Base-by-base conservation (phyloP, 176 grass and related monocot genomes). In the Aegilops speltoides region DNA sequence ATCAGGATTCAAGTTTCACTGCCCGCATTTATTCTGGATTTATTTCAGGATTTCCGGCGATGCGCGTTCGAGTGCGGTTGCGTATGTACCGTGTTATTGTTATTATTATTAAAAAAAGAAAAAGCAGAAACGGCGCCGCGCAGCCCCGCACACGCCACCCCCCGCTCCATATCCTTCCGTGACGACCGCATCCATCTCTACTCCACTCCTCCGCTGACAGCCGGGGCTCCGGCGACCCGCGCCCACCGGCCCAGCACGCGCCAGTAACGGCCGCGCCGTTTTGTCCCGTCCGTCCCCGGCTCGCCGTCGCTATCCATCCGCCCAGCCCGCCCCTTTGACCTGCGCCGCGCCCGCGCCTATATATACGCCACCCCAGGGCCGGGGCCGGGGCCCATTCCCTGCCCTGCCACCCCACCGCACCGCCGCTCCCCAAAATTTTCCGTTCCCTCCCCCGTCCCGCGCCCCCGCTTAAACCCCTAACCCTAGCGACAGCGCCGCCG, bases 391-490 rank as follows among this genome's bases (percentile, higher is more conserved):
- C 31, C 61, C 80, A 60, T 32, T 76, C 43, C 41, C 54, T 59
- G 7, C 41, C 40, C 54, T 56, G 7, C 52, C 17, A 4, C 48
- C 43, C 43, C 41, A 15, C 46, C 43, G 3, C 46, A 16, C 14
- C 19, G 5, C 52, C 26, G 29, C 56, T 13, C 23, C 78, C 8
- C 3, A 25, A 73, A 20, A 45, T 45, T 46, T 81, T 50, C 29
- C 37, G 62, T 64, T 36, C 85, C 69, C n/a, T 64, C 52, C 16
- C 13, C 16, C 59, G 7, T 20, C 66, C 66, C 65, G 29, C 65
- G 29, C 16, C 41, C 23, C 29, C 14, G 69, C 50, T 62, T 16
- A 78, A 78, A 76, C 71, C 83, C 89, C 89, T 87, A 87, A 90
- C 85, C 89, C 85, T 84, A 87, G 17, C n/a, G 10, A 63, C 64